Conservation (phyloP, 805 yeast genomes). For the Wickerhamiella siamensis region DNA sequence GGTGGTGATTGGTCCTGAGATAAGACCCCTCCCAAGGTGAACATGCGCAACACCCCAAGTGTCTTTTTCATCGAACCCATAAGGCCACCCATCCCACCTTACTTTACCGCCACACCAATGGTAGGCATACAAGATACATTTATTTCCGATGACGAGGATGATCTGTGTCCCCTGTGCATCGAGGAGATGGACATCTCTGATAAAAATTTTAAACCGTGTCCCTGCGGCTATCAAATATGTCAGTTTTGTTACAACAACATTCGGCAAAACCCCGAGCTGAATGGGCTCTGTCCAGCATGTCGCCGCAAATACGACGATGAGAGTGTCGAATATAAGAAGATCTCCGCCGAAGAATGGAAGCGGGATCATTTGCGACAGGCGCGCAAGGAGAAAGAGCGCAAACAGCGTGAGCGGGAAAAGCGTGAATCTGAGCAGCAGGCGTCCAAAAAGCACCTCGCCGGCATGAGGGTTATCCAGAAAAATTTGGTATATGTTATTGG, state of each 20-base stretch:
- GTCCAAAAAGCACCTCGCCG: slow-evolving; percentile 73
- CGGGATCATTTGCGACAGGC: slow-evolving; percentile 67
- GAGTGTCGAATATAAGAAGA: slow-evolving; percentile 68
- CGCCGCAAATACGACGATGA: slow-evolving; percentile 89
- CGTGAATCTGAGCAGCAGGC: slow-evolving; percentile 73
- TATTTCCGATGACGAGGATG: slow-evolving; percentile 69
- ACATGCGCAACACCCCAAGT: too few relatives aligned
- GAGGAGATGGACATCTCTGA: slow-evolving; percentile 97
- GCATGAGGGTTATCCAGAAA: slow-evolving; percentile 96
- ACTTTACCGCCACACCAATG: not conserved
- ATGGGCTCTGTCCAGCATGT: slow-evolving; percentile 96
- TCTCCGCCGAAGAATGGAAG: slow-evolving; percentile 78
- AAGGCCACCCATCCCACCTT: too few relatives aligned
- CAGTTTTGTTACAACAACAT: slow-evolving; percentile 97
- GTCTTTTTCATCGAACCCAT: too few relatives aligned
- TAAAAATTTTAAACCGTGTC: slow-evolving; percentile 96
- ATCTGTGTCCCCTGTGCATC: slow-evolving; percentile 80
- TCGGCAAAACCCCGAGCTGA: slow-evolving; percentile 85
- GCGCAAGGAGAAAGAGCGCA: slow-evolving; percentile 55
- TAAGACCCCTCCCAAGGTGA: too few relatives aligned
- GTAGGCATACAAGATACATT: slow-evolving; percentile 31
- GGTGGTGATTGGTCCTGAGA: not conserved
- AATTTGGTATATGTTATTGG: slow-evolving; percentile 95
- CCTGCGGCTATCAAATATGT: slow-evolving; percentile 97
- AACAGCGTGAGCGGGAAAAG: slow-evolving; percentile 79